These are phyloP conservation scores for Suillus variegatus DNA, from an alignment of 768 basidiomycete species.

Conservation along the genomic window DNA sequence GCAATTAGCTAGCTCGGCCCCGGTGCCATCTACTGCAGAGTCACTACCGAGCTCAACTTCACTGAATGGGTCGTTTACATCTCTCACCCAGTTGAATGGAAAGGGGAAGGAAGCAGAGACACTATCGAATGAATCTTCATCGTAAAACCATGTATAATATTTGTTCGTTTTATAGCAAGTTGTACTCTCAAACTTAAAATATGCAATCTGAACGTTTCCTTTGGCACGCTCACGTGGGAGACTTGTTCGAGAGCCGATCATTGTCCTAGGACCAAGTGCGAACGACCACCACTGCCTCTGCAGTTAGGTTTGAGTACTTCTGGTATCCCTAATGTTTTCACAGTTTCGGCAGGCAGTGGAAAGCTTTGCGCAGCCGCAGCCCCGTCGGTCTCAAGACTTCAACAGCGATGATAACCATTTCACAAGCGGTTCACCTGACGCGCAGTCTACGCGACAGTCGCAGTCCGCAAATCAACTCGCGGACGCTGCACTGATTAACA, in stretches of 20 bases:
- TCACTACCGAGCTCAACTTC: slow-evolving; percentile 17
- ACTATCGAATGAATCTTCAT: slow-evolving; percentile 19
- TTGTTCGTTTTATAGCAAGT: neutral
- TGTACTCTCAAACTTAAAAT: neutral
- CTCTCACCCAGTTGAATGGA: slow-evolving; percentile 36
- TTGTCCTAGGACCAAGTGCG: neutral
- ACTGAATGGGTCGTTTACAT: slow-evolving; percentile 15
- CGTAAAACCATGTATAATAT: neutral
- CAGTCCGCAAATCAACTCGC: slow-evolving; percentile 36
- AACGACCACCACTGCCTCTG: neutral
- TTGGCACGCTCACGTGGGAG: slow-evolving; percentile 4
- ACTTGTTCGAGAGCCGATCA: neutral
- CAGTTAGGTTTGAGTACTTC: slow-evolving; percentile 2
- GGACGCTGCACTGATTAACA: slow-evolving; percentile 32
- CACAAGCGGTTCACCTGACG: slow-evolving; percentile 41
- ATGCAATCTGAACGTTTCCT: neutral
- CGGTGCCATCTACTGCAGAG: slow-evolving; percentile 22
- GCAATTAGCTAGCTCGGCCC: slow-evolving; percentile 65
- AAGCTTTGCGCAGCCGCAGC: slow-evolving; percentile 53
- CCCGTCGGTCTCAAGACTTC: slow-evolving; percentile 40
- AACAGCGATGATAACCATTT: slow-evolving; percentile 25
- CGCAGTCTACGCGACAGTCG: slow-evolving; percentile 23
- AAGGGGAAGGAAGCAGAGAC: slow-evolving; percentile 61
- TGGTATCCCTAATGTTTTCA: slow-evolving; percentile 60
- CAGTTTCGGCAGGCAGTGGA: slow-evolving; percentile 76